These are phyloP conservation scores for Jatropha curcas DNA, from an alignment of 345 rosid species.

Conservation along the genomic window DNA sequence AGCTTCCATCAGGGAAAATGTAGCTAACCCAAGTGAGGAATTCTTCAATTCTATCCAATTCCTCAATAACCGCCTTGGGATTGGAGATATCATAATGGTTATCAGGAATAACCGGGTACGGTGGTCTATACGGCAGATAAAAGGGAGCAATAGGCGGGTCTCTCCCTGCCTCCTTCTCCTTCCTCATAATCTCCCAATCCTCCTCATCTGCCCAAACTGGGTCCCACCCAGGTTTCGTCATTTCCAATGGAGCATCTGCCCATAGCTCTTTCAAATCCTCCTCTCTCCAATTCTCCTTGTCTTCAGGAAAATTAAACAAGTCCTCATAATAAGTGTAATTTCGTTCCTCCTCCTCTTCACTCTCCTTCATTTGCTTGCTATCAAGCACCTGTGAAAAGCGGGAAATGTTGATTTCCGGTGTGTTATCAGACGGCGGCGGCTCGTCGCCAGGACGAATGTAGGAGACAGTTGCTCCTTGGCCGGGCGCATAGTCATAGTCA, in stretches of 20 bases:
- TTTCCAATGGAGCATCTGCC: slow-evolving; percentile 68
- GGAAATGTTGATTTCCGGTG: slow-evolving; percentile 55
- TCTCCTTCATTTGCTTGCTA: slow-evolving; percentile 37
- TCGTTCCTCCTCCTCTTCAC: slow-evolving; percentile 51
- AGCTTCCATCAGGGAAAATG: slow-evolving; percentile 84
- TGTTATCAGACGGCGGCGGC: slow-evolving; percentile 30
- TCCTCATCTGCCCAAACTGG: slow-evolving; percentile 82
- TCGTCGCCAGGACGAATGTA: slow-evolving; percentile 48
- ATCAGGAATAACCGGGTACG: slow-evolving; percentile 74
- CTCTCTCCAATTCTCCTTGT: slow-evolving; percentile 79
- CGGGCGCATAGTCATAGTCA: slow-evolving; percentile 27
- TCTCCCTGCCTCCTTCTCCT: slow-evolving; percentile 54
- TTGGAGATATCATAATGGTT: slow-evolving; percentile 55
- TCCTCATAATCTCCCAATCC: slow-evolving; percentile 62
- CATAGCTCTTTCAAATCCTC: slow-evolving; percentile 77
- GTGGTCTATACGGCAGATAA: slow-evolving; percentile 78
- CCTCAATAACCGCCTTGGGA: slow-evolving; percentile 76
- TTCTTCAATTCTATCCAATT: slow-evolving; percentile 92
- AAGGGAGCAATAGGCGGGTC: slow-evolving; percentile 82
- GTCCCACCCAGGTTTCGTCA: slow-evolving; percentile 85
- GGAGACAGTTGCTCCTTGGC: slow-evolving; percentile 18
- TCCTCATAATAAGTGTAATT: slow-evolving; percentile 41
- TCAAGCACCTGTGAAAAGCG: slow-evolving; percentile 44
- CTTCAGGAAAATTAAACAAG: slow-evolving; percentile 64
- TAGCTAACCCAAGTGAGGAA: slow-evolving; percentile 90